phyloP scores from a whole-genome alignment of 257 asterid species.

The Prunella vulgaris region DNA sequence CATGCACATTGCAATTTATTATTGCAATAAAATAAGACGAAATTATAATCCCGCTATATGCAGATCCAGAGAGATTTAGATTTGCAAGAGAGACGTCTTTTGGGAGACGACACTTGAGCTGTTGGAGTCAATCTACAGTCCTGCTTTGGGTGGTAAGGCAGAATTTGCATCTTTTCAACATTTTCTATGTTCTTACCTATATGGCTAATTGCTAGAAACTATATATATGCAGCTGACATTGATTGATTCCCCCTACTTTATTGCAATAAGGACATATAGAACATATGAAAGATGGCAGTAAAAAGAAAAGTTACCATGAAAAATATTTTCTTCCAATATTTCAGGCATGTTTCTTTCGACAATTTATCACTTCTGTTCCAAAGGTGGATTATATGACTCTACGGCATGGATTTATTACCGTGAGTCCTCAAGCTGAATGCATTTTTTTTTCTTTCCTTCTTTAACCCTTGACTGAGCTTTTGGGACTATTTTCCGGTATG shows the following conservation, averaged over 20 bases:
- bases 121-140: constrained; percentile 45
- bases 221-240: background rate
- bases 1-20: background rate
- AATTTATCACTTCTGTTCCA: constrained; percentile 50
- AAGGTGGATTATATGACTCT: constrained; percentile 58
- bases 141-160: constrained; percentile 43
- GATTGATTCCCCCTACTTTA: background rate
- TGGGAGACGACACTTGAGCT: constrained; percentile 54
- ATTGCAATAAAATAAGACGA: too few species aligned
- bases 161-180: background rate
- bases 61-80: constrained; percentile 60
- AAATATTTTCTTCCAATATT: background rate
- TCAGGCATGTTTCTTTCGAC: constrained; percentile 64
- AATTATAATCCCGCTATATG: too few species aligned
- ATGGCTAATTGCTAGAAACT: background rate
- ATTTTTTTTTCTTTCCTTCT: too few species aligned
- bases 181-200: background rate
- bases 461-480: background rate
- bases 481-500: background rate
- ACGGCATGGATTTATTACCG: constrained; percentile 51
- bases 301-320: too few species aligned
- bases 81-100: constrained; percentile 61
- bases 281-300: background rate
- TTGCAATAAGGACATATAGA: background rate
- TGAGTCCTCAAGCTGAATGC: constrained; percentile 22